Evolutionary conservation across 768 basidiomycete genomes (phyloP), one percentile per base, ranked within the genome.

Genomic region (Tylopilus rubrobrunneus): DNA sequence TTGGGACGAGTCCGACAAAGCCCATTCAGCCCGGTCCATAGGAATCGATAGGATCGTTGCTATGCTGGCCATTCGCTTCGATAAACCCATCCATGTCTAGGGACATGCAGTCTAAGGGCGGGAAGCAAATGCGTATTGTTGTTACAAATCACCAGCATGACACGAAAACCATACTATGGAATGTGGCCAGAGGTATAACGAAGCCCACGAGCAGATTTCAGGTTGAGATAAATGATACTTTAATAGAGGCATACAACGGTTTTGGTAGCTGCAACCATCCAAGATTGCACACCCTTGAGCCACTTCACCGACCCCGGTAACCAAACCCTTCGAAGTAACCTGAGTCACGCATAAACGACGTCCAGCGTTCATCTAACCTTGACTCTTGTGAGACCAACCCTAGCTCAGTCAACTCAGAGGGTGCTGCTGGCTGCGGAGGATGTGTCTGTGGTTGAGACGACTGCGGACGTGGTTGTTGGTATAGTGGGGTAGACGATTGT

Each of bases 371-470:
- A 48, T 81, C 80, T 37, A 84, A 61, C 36, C 79, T 70, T 42
- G 80, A 80, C 54, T 78, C 78, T 23, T 80, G 72, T 10, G 83
- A 71, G 5, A 82, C 82, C 25, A 87, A 69, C 7, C 86, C 86
- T 4, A 87, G 74, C 51, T 82, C 76, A 0, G 81, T 78, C 17
- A 87, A 69, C 49, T 83, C 82, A 17, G 75, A 61, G 27, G 71
- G 65, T 17, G 71, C 62, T 7, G 59, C 53, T 7, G 55, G 28
- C 21, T 48, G 55, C 14, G 25, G 12, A 4, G 47, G 11, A 7
- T 47, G 54, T 10, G 53, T 27, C 37, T 48, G 55, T 8, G 59
- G 57, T 15, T 49, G 45, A 1, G 63, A 56, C 3, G 54, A 53
- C 12, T 34, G 31, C 8, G 49, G 40, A 2, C 47, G 53, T 14